Conservation (phyloP, 1,284 basidiomycete species). For the Melampsora allii-populina region DNA sequence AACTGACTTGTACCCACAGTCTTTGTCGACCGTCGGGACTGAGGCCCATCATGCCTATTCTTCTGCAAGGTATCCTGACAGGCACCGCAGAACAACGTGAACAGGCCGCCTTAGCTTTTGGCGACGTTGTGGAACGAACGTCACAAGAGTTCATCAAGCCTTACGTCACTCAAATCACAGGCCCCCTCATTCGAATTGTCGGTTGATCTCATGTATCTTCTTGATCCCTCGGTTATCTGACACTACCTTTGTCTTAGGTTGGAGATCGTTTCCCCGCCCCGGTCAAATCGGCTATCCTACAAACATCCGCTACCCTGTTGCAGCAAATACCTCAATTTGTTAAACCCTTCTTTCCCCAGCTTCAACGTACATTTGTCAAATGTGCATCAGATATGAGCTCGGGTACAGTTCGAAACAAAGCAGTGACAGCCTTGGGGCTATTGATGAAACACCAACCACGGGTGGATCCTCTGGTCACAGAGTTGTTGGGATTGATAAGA, state of each 20-base stretch:
- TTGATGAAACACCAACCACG: constrained; percentile 86
- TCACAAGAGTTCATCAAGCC: constrained; percentile 87
- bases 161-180: constrained; percentile 93
- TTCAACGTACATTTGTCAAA: constrained; percentile 96
- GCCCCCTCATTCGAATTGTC: constrained; percentile 68
- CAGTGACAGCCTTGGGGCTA: constrained; percentile 79
- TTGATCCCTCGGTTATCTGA: not conserved
- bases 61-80: constrained; percentile 46
- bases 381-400: constrained; percentile 78
- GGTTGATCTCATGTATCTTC: not conserved
- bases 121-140: constrained; percentile 88
- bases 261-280: constrained; percentile 67
- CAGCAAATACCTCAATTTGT: constrained; percentile 78
- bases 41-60: constrained; percentile 64
- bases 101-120: constrained; percentile 89
- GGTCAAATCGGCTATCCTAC: constrained; percentile 83
- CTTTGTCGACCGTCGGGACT: constrained; percentile 87
- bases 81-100: constrained; percentile 62
- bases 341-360: constrained; percentile 96
- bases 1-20: constrained; percentile 57
- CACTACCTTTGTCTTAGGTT: constrained; percentile 12
- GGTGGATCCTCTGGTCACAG: constrained; percentile 59
- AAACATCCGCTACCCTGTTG: constrained; percentile 75
- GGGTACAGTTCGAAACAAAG: constrained; percentile 72
- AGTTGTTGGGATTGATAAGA: constrained; percentile 18